Evolutionary conservation across 768 basidiomycete genomes (phyloP).

Genomic region (Obba rivulosa): DNA sequence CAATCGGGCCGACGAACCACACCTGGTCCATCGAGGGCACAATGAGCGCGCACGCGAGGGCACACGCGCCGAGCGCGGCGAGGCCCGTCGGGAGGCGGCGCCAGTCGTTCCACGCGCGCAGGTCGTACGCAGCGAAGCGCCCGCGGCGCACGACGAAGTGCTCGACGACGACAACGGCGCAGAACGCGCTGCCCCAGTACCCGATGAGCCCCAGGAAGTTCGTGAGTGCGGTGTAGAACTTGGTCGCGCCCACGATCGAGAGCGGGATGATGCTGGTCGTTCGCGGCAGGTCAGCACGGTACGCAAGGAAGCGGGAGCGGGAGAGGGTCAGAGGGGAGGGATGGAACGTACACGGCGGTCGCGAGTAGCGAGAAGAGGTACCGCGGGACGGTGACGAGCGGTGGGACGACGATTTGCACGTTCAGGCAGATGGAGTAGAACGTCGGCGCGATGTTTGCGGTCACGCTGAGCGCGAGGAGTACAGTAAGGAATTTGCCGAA

Average conservation of each 20-base stretch:
- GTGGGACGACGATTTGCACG: constrained; percentile 64
- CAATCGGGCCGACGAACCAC: constrained; percentile 70
- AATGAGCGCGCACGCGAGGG: constrained; percentile 48
- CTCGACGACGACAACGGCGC: constrained; percentile 55
- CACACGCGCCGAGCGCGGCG: constrained; percentile 51
- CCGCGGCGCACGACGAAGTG: constrained; percentile 59
- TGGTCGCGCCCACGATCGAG: constrained; percentile 62
- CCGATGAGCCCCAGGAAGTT: constrained; percentile 63
- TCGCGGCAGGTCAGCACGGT: not conserved
- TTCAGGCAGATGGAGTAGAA: constrained; percentile 79
- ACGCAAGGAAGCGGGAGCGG: constrained; percentile 1
- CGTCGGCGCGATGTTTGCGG: constrained; percentile 76
- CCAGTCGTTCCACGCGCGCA: constrained; percentile 49
- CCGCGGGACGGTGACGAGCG: constrained; percentile 52
- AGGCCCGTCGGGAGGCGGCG: constrained; percentile 52
- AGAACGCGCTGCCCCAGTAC: constrained; percentile 45
- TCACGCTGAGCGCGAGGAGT: constrained; percentile 69
- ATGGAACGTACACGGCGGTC: constrained; percentile 47
- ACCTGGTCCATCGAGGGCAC: constrained; percentile 67
- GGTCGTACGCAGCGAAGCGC: constrained; percentile 43
- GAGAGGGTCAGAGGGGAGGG: not conserved
- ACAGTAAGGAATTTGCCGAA: constrained; percentile 73
- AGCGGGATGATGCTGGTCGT: constrained; percentile 54
- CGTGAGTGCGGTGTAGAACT: constrained; percentile 58
- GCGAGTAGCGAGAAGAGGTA: constrained; percentile 66